phyloP scores from a whole-genome alignment of 495 filamentous ascomycete species.

The Aspergillus incahuasiensis region DNA sequence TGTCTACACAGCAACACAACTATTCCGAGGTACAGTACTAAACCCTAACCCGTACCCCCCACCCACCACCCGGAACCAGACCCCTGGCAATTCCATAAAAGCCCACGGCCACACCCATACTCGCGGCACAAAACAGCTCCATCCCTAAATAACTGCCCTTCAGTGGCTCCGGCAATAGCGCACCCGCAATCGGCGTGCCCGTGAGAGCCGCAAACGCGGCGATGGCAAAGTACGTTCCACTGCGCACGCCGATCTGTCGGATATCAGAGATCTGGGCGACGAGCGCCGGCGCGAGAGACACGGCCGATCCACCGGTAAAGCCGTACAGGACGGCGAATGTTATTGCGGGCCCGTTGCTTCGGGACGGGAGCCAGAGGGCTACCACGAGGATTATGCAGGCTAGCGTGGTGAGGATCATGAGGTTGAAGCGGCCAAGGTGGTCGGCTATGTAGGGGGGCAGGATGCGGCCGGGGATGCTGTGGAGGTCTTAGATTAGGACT shows the following conservation, averaged over 20 bases:
- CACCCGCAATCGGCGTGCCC: conserved; percentile 70
- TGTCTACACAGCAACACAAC: not conserved
- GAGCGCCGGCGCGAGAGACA: conserved; percentile 55
- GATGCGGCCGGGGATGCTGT: conserved; percentile 66
- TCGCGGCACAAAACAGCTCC: conserved; percentile 63
- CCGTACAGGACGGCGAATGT: conserved; percentile 65
- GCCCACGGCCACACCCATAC: conserved; percentile 48
- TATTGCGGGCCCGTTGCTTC: conserved; percentile 57
- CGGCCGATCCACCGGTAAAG: conserved; percentile 67
- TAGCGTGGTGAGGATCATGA: conserved; percentile 58
- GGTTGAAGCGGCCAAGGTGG: conserved; percentile 68
- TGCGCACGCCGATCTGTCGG: conserved; percentile 67
- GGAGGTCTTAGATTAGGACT: not conserved
- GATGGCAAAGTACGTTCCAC: conserved; percentile 61
- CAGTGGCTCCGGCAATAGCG: conserved; percentile 49
- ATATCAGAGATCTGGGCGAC: conserved; percentile 70
- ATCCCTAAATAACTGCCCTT: conserved; percentile 54
- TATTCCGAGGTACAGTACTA: not conserved
- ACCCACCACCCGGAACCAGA: conserved; percentile 28
- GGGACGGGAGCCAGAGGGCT: conserved; percentile 63
- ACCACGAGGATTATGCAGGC: conserved; percentile 61
- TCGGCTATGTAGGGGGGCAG: conserved; percentile 69
- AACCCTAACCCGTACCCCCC: conserved; percentile 28
- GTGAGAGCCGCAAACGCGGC: conserved; percentile 62
- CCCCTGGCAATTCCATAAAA: conserved; percentile 44